Evolutionary conservation across 1,284 basidiomycete species (phyloP).

Genomic region (Stygiomarasmius scandens): DNA sequence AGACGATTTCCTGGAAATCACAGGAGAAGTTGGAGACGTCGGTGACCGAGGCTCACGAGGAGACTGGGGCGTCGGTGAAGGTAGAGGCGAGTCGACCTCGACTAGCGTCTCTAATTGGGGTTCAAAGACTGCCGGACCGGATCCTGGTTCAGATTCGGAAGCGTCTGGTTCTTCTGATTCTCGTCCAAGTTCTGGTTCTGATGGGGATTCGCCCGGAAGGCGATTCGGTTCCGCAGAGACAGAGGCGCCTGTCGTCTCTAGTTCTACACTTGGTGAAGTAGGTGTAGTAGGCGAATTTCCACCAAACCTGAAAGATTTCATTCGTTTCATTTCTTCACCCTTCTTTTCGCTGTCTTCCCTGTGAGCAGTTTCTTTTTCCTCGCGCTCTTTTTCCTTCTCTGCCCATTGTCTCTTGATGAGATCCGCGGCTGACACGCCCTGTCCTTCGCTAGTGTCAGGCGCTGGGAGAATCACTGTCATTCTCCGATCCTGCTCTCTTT

Average conservation of each 20-base stretch:
- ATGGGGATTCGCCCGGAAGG: not conserved
- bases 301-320: not conserved
- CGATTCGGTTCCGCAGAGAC: not conserved
- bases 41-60: too few relatives aligned
- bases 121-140: too few relatives aligned
- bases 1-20: too few relatives aligned
- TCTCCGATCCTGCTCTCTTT: slow-evolving; percentile 45
- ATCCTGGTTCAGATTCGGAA: too few relatives aligned
- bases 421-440: slow-evolving; percentile 42
- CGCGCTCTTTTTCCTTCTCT: slow-evolving; percentile 22
- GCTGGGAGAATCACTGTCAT: slow-evolving; percentile 33
- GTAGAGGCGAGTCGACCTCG: not conserved
- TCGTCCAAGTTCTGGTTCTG: too few relatives aligned
- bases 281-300: not conserved
- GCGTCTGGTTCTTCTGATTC: too few relatives aligned
- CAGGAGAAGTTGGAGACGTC: too few relatives aligned
- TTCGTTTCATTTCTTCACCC: not conserved
- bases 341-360: not conserved
- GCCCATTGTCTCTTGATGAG: slow-evolving; percentile 54
- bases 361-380: not conserved
- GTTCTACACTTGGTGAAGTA: too few relatives aligned
- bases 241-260: too few relatives aligned
- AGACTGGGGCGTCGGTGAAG: too few relatives aligned
- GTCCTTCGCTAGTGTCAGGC: slow-evolving; percentile 15
- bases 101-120: not conserved